phyloP scores from a whole-genome alignment of 345 rosid genomes.

The Eutrema japonicum region DNA sequence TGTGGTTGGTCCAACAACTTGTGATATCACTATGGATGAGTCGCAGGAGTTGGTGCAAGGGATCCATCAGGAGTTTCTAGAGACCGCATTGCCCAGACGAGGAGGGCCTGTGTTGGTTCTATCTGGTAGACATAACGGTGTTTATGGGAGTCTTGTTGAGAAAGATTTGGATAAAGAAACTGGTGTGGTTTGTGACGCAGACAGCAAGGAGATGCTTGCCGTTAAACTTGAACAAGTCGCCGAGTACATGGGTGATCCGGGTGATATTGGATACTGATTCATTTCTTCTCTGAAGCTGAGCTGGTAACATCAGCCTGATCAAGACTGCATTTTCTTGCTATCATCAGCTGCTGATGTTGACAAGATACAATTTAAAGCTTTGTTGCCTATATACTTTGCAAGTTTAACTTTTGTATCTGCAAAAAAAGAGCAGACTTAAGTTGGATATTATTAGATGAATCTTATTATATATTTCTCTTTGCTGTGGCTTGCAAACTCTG shows the following conservation, averaged over 20 bases:
- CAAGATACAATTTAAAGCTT: neutral
- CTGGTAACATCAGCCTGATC: neutral
- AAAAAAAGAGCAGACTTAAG: neutral
- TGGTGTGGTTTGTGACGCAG: conserved; percentile 71
- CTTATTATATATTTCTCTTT: neutral
- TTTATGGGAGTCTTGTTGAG: conserved; percentile 69
- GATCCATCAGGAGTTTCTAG: conserved; percentile 73
- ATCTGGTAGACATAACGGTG: conserved; percentile 71
- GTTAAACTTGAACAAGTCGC: conserved; percentile 86
- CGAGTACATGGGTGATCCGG: conserved; percentile 76
- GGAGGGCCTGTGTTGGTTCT: conserved; percentile 74
- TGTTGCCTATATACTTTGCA: neutral
- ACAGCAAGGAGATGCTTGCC: conserved; percentile 60
- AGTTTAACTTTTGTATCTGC: conserved; percentile 1
- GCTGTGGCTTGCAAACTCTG: conserved; percentile 3
- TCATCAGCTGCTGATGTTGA: neutral
- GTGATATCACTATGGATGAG: conserved; percentile 79
- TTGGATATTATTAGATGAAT: neutral
- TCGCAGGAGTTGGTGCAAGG: conserved; percentile 70
- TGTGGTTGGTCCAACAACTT: conserved; percentile 73
- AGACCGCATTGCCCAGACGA: conserved; percentile 80
- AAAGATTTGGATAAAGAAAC: conserved; percentile 69
- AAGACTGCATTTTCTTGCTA: neutral
- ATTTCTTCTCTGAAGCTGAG: neutral
- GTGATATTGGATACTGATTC: conserved; percentile 52